Percentiles rank a stretch among this genome's conserved stretches.
Conservation (phyloP, 768 basidiomycete genomes). For the Chiua virens region DNA sequence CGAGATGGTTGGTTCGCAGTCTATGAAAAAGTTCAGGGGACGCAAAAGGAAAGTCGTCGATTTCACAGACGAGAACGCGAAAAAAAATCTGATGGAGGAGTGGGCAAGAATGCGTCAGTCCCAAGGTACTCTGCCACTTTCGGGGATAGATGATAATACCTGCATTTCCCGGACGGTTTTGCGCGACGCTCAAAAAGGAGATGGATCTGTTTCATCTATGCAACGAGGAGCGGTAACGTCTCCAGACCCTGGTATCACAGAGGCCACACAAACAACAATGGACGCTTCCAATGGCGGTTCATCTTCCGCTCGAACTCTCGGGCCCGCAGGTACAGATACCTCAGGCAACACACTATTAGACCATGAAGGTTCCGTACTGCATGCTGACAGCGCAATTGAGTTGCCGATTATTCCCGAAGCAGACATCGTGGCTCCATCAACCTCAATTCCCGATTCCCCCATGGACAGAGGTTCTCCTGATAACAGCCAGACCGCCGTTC, state of each 20-base stretch:
- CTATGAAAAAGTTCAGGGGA: slow-evolving; percentile 12
- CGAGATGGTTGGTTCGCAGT: background rate
- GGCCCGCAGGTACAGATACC: background rate
- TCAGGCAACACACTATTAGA: background rate
- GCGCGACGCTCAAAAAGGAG: background rate
- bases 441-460: background rate
- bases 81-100: slow-evolving; percentile 27
- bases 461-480: background rate
- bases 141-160: slow-evolving; percentile 5
- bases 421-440: background rate
- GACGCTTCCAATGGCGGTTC: background rate
- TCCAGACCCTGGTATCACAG: background rate
- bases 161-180: background rate
- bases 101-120: slow-evolving; percentile 32
- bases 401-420: background rate
- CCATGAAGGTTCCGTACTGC: background rate
- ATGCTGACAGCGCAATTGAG: background rate
- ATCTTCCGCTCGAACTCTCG: background rate
- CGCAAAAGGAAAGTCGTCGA: slow-evolving; percentile 13
- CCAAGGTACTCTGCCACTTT: slow-evolving; percentile 22
- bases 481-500: background rate
- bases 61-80: slow-evolving; percentile 22
- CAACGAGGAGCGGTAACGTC: background rate
- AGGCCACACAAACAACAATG: background rate
- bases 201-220: background rate